Base-by-base conservation (phyloP, 1,284 basidiomycete species). In the Ganoderma sinense region DNA sequence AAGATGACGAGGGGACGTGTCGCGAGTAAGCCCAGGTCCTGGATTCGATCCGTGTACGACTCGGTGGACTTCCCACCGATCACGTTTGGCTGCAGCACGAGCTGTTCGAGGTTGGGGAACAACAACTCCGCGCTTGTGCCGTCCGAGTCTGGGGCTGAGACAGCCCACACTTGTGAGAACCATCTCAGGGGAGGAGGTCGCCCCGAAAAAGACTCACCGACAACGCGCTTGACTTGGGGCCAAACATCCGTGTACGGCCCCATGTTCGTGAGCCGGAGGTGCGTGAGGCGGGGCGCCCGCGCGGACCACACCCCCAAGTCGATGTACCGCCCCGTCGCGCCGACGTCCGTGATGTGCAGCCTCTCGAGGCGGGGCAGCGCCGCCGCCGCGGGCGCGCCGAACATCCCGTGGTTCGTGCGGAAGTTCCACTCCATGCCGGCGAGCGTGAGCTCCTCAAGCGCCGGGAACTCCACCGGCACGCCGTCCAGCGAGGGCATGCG, bases 371-470 rank as follows among this genome's bases (percentile, higher is more conserved):
- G 23, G 11, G 48, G 48, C 23, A 51, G 48, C 23, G 48, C 20
- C 48, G 23, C 23, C 2, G 48, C 23, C 23, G 4, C 36, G 36
- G 23, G 48, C 48, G 23, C 11, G 48, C 48, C 48, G 14, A 51
- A 26, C 48, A 51, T 51, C 23, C 48, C 48, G 48, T 51, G 48
- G 48, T 51, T 51, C 23, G 48, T 51, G 11, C 48, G 48, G 48
- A 51, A 51, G 48, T 51, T 51, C 48, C 48, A 51, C 48, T 51
- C 48, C 48, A 51, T 51, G n/a, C 48, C 48, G 23, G 10, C n/a
- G 48, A 51, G 48, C 7, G 65, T 62, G 33, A 66, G 60, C 26
- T 66, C 65, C 36, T 48, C 59, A 14, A 66, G 65, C 8, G 33
- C 36, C 1, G 65, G 65, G 45, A 66, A 66, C 23, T 11, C 23